Conservation (phyloP, 176 grass and related monocot genomes). For the Aegilops speltoides region DNA sequence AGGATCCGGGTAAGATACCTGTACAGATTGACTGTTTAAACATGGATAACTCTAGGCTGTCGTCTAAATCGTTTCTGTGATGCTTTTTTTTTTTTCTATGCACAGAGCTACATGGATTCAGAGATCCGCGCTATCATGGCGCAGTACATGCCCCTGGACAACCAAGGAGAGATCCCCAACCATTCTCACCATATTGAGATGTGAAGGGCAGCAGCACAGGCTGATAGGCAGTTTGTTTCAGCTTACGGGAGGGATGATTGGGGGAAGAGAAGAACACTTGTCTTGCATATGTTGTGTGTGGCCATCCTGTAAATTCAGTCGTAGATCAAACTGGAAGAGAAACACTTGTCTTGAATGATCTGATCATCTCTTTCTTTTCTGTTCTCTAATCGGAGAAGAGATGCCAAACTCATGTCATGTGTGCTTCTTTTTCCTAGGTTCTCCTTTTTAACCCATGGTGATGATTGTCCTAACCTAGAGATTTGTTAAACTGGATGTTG, state of each 20-base stretch:
- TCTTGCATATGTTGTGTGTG: conserved; percentile 9
- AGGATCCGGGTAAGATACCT: conserved; percentile 67
- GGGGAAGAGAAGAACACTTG: not conserved
- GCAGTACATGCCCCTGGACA: conserved; percentile 89
- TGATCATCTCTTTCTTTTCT: not conserved
- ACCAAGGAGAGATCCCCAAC: conserved; percentile 57
- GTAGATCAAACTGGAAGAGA: not conserved
- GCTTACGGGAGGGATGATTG: not conserved
- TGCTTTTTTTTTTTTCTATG: not conserved
- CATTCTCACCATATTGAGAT: conserved; percentile 67
- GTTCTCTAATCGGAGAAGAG: not conserved
- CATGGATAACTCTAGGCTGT: not conserved
- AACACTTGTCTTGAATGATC: not conserved
- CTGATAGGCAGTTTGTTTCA: not conserved
- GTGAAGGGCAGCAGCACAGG: conserved; percentile 18
- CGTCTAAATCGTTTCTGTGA: not conserved
- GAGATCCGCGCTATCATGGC: conserved; percentile 93
- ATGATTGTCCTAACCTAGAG: not conserved
- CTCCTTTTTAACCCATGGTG: not conserved
- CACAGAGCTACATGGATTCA: conserved; percentile 85
- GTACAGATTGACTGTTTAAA: not conserved
- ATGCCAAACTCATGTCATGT: not conserved
- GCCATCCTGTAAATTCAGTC: conserved; percentile 27
- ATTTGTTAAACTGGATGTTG: not conserved
- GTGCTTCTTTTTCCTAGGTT: not conserved